These are phyloP conservation scores for Aureobasidium sp. DNA, from an alignment of 2,329 filamentous ascomycete genomes.

Conservation along the genomic window DNA sequence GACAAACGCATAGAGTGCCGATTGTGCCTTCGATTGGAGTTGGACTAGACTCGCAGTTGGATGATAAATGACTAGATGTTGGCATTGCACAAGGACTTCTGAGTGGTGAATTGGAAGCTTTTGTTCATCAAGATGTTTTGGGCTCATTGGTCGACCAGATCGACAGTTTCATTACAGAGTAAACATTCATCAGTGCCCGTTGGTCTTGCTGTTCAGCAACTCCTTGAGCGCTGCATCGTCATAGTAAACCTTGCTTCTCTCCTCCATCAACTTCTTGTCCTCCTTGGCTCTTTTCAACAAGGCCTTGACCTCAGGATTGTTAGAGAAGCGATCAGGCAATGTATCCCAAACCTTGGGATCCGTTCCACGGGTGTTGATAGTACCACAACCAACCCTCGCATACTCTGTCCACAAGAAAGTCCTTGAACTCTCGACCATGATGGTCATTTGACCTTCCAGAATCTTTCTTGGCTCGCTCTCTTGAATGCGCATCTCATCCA, in stretches of 20 bases:
- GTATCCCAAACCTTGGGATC: slow-evolving; percentile 31
- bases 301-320: slow-evolving; percentile 27
- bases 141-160: too few relatives aligned
- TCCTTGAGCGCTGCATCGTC: slow-evolving; percentile 13
- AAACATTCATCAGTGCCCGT: neutral
- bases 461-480: slow-evolving; percentile 36
- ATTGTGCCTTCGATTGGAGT: neutral
- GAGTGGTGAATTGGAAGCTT: neutral
- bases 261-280: slow-evolving; percentile 15
- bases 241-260: slow-evolving; percentile 15
- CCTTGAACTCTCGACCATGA: slow-evolving; percentile 31
- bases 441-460: slow-evolving; percentile 31
- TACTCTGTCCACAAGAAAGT: slow-evolving; percentile 32
- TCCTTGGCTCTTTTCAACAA: slow-evolving; percentile 21
- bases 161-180: neutral
- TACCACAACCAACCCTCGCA: slow-evolving; percentile 27
- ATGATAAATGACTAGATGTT: neutral
- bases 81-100: neutral
- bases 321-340: slow-evolving; percentile 29
- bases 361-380: slow-evolving; percentile 27
- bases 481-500: slow-evolving; percentile 37
- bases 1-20: neutral
- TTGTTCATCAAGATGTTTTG: neutral
- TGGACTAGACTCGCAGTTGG: neutral
- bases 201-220: slow-evolving; percentile 1